Conservation (phyloP, 257 asterid species). For the Nicotiana benthamiana region DNA sequence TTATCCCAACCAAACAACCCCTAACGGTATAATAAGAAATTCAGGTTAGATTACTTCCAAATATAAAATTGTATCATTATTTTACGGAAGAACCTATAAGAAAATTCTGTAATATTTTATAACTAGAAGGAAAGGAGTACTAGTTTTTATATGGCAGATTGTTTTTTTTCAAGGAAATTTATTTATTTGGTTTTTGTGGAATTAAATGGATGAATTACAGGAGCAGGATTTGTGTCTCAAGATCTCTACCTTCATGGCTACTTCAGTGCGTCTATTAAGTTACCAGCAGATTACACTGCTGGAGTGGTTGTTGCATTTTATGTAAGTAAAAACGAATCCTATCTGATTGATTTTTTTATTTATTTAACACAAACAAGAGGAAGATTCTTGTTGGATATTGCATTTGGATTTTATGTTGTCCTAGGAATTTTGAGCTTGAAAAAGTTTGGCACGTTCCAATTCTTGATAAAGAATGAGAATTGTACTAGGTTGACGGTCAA, state of each 20-base stretch:
- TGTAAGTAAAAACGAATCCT: constrained; percentile 33
- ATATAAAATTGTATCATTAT: too few relatives aligned
- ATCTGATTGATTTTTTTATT: not conserved
- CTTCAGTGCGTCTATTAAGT: constrained; percentile 81
- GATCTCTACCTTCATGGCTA: constrained; percentile 78
- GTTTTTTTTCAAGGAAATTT: not conserved
- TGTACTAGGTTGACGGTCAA: not conserved
- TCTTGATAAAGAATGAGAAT: not conserved
- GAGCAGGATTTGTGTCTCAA: constrained; percentile 87
- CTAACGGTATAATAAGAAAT: too few relatives aligned
- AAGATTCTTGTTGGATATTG: not conserved
- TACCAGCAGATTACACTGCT: constrained; percentile 87
- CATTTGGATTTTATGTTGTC: not conserved
- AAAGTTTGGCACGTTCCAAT: not conserved
- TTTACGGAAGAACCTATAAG: too few relatives aligned
- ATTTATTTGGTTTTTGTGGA: not conserved
- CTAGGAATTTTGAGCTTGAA: too few relatives aligned
- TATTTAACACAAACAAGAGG: not conserved
- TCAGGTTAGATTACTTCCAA: too few relatives aligned
- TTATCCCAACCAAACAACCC: too few relatives aligned
- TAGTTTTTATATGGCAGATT: too few relatives aligned
- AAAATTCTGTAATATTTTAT: too few relatives aligned
- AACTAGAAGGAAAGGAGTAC: too few relatives aligned
- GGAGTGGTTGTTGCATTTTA: constrained; percentile 93
- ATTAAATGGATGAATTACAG: constrained; percentile 24